These are phyloP conservation scores for Spiromastix sp. DNA, from an alignment of 2,329 filamentous ascomycete genomes.

Conservation along the genomic window DNA sequence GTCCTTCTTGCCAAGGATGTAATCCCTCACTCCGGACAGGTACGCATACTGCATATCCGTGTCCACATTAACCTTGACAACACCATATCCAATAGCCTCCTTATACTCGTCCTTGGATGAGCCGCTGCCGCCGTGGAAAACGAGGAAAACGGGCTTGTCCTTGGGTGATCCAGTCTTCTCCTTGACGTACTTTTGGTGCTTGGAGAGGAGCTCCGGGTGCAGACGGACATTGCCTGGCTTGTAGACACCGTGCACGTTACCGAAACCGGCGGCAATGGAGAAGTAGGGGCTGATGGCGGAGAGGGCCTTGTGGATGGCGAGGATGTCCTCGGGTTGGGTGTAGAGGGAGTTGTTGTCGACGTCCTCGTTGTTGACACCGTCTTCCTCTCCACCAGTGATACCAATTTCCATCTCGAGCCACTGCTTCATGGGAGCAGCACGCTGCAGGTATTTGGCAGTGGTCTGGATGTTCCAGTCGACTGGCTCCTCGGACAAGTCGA, in stretches of 20 bases:
- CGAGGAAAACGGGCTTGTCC: constrained; percentile 94
- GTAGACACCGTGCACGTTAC: constrained; percentile 98
- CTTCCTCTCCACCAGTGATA: constrained; percentile 95
- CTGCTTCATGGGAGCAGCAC: constrained; percentile 92
- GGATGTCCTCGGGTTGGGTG: constrained; percentile 95
- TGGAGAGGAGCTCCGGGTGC: constrained; percentile 86
- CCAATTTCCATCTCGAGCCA: constrained; percentile 98
- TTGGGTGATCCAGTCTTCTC: constrained; percentile 61
- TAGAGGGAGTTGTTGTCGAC: constrained; percentile 96
- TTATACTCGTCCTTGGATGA: constrained; percentile 83
- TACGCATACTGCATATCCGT: constrained; percentile 97
- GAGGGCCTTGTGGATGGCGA: constrained; percentile 80
- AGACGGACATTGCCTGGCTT: constrained; percentile 96
- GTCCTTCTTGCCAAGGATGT: constrained; percentile 87
- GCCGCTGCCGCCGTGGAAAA: constrained; percentile 97
- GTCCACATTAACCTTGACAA: constrained; percentile 99
- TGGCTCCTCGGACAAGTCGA: constrained; percentile 86
- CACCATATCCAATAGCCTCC: constrained; percentile 81
- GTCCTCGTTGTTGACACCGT: constrained; percentile 96
- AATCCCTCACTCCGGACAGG: constrained; percentile 85
- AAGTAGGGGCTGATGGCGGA: constrained; percentile 86
- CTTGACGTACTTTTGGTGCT: constrained; percentile 90
- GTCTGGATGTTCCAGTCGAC: constrained; percentile 87
- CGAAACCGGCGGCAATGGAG: constrained; percentile 95
- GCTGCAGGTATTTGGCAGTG: constrained; percentile 87